These are phyloP conservation scores for Pythium volutum DNA, from an alignment of 352 stramenopile genomes.

Conservation along the genomic window DNA sequence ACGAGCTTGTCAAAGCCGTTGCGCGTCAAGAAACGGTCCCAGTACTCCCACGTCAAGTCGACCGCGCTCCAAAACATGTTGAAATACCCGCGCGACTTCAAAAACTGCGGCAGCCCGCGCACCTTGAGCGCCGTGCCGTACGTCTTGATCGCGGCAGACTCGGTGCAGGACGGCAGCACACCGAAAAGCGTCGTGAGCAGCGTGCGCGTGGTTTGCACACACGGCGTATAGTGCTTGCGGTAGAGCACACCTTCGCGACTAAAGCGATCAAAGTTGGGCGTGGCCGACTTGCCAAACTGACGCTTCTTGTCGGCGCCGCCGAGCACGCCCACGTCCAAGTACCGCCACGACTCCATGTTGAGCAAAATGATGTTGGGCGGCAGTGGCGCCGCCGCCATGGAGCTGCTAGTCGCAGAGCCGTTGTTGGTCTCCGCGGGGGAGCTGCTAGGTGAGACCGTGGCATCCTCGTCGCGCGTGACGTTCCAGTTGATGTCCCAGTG, in stretches of 20 bases:
- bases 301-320: conserved; percentile 45
- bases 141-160: conserved; percentile 58
- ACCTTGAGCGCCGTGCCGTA: conserved; percentile 52
- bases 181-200: conserved; percentile 69
- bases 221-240: conserved; percentile 67
- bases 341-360: conserved; percentile 72
- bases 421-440: not conserved
- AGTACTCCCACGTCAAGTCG: conserved; percentile 62
- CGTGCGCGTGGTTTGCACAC: conserved; percentile 64
- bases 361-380: conserved; percentile 67
- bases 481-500: conserved; percentile 50
- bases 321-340: conserved; percentile 65
- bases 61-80: conserved; percentile 74
- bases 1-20: conserved; percentile 75
- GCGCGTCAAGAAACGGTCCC: conserved; percentile 57
- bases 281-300: conserved; percentile 42
- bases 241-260: conserved; percentile 54
- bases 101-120: conserved; percentile 55
- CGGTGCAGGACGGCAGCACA: conserved; percentile 65
- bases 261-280: conserved; percentile 58
- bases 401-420: not conserved
- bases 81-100: conserved; percentile 65
- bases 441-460: not conserved
- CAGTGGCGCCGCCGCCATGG: not conserved
- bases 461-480: not conserved